Conservation (phyloP, 805 yeast genomes). For the Cyberlindnera galapagoensis region DNA sequence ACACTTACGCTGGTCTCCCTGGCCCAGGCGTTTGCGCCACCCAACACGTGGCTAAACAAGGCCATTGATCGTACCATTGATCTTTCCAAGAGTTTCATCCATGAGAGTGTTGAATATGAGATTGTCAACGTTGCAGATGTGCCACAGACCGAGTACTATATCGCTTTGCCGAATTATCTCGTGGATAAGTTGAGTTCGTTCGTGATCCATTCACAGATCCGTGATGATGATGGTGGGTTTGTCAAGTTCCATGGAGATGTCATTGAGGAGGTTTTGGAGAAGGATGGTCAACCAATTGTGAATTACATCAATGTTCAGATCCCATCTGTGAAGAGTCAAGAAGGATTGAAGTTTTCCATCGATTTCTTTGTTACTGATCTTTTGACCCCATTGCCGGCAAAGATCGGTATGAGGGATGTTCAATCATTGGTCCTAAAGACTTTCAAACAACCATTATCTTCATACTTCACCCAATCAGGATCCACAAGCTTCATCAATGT, state of each 20-base stretch:
- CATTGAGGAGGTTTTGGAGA: constrained; percentile 18
- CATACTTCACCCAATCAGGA: constrained; percentile 51
- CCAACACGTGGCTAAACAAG: constrained; percentile 43
- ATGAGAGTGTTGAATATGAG: constrained; percentile 50
- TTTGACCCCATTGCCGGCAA: constrained; percentile 57
- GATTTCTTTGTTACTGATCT: constrained; percentile 42
- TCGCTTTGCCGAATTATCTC: constrained; percentile 48
- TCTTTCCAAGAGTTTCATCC: constrained; percentile 56
- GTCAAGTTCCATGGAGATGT: constrained; percentile 23
- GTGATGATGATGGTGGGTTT: constrained; percentile 17
- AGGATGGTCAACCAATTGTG: constrained; percentile 23
- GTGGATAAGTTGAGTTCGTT: constrained; percentile 38
- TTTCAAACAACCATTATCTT: constrained; percentile 49
- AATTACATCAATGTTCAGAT: constrained; percentile 44
- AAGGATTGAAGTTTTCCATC: constrained; percentile 41
- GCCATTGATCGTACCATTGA: constrained; percentile 55
- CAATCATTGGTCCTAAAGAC: constrained; percentile 56
- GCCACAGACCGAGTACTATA: constrained; percentile 50
- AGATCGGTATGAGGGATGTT: constrained; percentile 48
- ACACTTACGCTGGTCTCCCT: constrained; percentile 4
- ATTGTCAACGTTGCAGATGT: constrained; percentile 50
- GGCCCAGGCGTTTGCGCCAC: constrained; percentile 13
- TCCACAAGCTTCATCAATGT: constrained; percentile 39
- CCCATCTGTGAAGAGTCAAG: constrained; percentile 60
- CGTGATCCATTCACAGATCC: constrained; percentile 29